Evolutionary conservation across 441 rosid species (phyloP).

Genomic region (Gossypium gossypioides): DNA sequence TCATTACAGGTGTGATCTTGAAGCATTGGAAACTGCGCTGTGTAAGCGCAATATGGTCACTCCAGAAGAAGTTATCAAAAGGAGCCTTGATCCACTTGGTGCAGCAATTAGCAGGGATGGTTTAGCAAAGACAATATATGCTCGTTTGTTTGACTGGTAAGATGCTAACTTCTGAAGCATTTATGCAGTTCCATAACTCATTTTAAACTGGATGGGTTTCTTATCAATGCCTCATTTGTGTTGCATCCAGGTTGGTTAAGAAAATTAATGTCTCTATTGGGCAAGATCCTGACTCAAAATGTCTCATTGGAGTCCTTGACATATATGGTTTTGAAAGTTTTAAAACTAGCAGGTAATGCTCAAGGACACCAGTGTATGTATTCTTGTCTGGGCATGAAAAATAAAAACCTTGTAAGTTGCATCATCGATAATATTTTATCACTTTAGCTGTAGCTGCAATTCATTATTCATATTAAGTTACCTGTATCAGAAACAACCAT

Average conservation of each 20-base stretch:
- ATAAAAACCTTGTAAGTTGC: not conserved
- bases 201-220: not conserved
- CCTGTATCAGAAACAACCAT: not conserved
- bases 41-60: constrained; percentile 77
- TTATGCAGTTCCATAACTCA: constrained; percentile 6
- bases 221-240: constrained; percentile 7
- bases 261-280: constrained; percentile 84
- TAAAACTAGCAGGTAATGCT: constrained; percentile 59
- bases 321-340: constrained; percentile 96
- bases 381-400: not conserved
- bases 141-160: constrained; percentile 82
- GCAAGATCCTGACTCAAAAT: constrained; percentile 67
- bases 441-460: not conserved
- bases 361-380: not conserved
- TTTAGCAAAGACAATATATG: constrained; percentile 81
- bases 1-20: constrained; percentile 61
- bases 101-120: constrained; percentile 84
- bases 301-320: constrained; percentile 82
- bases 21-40: constrained; percentile 60
- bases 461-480: not conserved
- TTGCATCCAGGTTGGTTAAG: constrained; percentile 64
- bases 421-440: not conserved
- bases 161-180: constrained; percentile 12
- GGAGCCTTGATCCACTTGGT: constrained; percentile 65
- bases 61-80: constrained; percentile 78